Evolutionary conservation across 2,329 filamentous ascomycete species (phyloP).

Genomic region (Colletotrichum shisoi): DNA sequence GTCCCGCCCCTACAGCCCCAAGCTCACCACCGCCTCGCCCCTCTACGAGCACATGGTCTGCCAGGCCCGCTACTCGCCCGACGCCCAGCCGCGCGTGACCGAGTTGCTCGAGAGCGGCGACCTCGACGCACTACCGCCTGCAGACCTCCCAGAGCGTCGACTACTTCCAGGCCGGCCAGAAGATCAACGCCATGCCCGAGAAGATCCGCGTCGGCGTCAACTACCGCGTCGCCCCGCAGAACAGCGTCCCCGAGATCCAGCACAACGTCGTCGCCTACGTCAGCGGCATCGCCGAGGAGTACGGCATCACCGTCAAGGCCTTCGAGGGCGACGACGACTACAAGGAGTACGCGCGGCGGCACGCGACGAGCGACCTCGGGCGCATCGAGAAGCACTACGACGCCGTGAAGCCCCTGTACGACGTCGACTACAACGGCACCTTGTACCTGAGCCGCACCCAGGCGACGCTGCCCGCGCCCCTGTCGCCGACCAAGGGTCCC

Average conservation of each 20-base stretch:
- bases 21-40: slow-evolving; percentile 58
- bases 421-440: slow-evolving; percentile 34
- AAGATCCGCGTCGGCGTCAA: slow-evolving; percentile 32
- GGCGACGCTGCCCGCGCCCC: slow-evolving; percentile 29
- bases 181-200: slow-evolving; percentile 38
- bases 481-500: slow-evolving; percentile 25
- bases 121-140: slow-evolving; percentile 41
- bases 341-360: slow-evolving; percentile 5
- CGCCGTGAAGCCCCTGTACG: slow-evolving; percentile 22
- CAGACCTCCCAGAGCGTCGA: slow-evolving; percentile 36
- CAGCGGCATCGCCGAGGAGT: slow-evolving; percentile 24
- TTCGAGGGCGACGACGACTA: slow-evolving; percentile 32
- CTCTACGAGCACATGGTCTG: slow-evolving; percentile 66
- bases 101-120: slow-evolving; percentile 47
- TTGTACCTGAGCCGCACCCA: slow-evolving; percentile 28
- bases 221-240: slow-evolving; percentile 37
- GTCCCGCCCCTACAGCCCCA: slow-evolving; percentile 61
- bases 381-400: neutral
- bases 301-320: slow-evolving; percentile 28
- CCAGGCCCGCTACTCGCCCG: slow-evolving; percentile 63
- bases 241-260: slow-evolving; percentile 37
- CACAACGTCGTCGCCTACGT: slow-evolving; percentile 31
- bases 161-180: slow-evolving; percentile 37
- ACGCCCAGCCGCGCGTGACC: slow-evolving; percentile 53
- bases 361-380: neutral